A percentile compares a stretch with the other conserved stretches of the same genome.
Conservation (phyloP, 768 basidiomycete genomes). For the Serendipita indica region DNA sequence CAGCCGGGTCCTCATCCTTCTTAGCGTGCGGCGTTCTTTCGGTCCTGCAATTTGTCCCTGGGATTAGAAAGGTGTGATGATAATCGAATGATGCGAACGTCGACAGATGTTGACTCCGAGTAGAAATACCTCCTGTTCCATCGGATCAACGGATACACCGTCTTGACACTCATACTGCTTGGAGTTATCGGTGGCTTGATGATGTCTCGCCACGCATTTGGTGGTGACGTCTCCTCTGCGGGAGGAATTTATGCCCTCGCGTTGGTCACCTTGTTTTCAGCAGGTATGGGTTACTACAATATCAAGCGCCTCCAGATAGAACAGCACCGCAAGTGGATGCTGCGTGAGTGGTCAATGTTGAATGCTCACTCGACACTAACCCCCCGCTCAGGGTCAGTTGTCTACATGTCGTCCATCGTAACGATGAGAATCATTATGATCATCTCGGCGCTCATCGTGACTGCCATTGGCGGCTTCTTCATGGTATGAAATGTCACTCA, state of each 20-base stretch:
- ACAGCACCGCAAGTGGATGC: constrained; percentile 1
- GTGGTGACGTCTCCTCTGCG: not conserved
- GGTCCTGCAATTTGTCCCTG: not conserved
- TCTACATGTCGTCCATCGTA: not conserved
- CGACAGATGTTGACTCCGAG: not conserved
- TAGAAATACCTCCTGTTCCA: not conserved
- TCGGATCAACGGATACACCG: not conserved
- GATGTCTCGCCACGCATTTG: not conserved
- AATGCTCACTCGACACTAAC: too few relatives aligned
- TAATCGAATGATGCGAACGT: not conserved
- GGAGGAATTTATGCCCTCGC: not conserved
- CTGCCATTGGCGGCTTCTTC: not conserved
- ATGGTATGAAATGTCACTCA: not conserved
- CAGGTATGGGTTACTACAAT: not conserved
- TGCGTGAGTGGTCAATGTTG: not conserved
- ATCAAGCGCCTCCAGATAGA: not conserved
- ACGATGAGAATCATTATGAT: not conserved
- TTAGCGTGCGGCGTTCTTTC: not conserved
- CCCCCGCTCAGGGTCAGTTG: not conserved
- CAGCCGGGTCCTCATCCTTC: not conserved
- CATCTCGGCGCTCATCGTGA: not conserved
- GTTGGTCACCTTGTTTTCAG: not conserved
- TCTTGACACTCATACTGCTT: not conserved
- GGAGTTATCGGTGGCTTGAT: not conserved
- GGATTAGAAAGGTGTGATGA: not conserved